Base-by-base conservation (phyloP, 805 yeast genomes). In the Nakazawaea laoshanensis region DNA sequence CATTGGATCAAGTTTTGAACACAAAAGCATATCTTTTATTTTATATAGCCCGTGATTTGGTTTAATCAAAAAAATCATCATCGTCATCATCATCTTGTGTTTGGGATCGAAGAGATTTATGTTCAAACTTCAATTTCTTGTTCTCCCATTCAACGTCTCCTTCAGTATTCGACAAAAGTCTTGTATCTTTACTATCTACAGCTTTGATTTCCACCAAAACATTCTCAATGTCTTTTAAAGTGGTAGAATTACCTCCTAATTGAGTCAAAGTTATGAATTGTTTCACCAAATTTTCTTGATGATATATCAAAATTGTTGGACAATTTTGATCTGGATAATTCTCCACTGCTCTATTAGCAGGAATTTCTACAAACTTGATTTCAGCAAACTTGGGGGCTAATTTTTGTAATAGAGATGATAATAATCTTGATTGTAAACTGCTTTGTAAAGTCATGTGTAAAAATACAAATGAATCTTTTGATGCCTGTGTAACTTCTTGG, bases 281-380 rank as follows among this genome's bases (percentile, higher is more conserved):
- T 51, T 78, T 81, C 16, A 78, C 60, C 7, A 94, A 88, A 42
- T 84, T 76, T 19, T 79, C 80, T 35, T 85, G 73, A 48, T 73
- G 71, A 55, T 92, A 92, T 1, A 92, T 71, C 32, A 92, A 65
- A 6, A 92, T 60, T 1, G 98, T 92, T 2, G 99, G 99, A 46
- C 95, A 82, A 61, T 85, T 88, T 20, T 69, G 53, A 17, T 84
- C 89, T 2, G 98, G 96, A 53, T 88, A 92, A 49, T 79, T 77
- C 48, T 89, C 97, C 42, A 88, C 81, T 33, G 96, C 95, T 54
- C 96, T 75, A 38, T 74, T 67, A 16, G 84, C 95, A n/a, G 83
- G 79, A 30, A 92, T 92, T 45, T 92, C 96, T 27, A 86, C 89
- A 50, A 92, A 83, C 55, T 92, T 92, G 45, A 89, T 57, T 48